Conservation (phyloP, 176 grass and related monocot species). For the Tuctoria greenei region DNA sequence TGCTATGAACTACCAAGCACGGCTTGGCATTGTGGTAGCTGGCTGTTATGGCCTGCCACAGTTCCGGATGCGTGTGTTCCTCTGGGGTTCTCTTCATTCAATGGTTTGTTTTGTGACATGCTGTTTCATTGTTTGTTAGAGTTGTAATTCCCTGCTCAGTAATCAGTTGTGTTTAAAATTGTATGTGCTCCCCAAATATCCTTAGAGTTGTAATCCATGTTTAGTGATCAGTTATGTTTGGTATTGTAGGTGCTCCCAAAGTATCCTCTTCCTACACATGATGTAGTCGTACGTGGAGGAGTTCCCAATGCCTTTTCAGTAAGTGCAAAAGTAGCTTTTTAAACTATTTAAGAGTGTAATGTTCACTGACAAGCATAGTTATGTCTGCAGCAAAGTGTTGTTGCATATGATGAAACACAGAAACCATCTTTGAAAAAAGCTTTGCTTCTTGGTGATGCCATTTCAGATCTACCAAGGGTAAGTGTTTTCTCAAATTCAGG, state of each 20-base stretch:
- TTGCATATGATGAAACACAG: slow-evolving; percentile 78
- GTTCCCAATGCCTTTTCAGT: slow-evolving; percentile 74
- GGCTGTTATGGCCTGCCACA: slow-evolving; percentile 88
- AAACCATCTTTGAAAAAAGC: slow-evolving; percentile 47
- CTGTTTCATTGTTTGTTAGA: neutral
- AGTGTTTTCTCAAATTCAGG: neutral
- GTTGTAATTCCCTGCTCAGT: neutral
- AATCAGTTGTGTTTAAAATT: neutral
- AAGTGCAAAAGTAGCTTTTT: neutral
- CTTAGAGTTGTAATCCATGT: neutral
- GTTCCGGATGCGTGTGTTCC: slow-evolving; percentile 71
- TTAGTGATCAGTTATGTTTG: neutral
- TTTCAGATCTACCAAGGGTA: slow-evolving; percentile 79
- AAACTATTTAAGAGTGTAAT: neutral
- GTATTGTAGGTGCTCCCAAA: slow-evolving; percentile 59
- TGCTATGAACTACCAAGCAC: slow-evolving; percentile 74
- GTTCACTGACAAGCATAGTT: neutral
- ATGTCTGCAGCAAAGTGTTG: slow-evolving; percentile 62
- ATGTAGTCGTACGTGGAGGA: slow-evolving; percentile 64
- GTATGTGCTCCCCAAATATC: slow-evolving; percentile 65
- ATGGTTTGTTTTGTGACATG: slow-evolving; percentile 50
- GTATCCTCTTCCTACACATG: slow-evolving; percentile 78
- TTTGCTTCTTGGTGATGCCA: slow-evolving; percentile 63
- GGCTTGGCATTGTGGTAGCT: slow-evolving; percentile 74
- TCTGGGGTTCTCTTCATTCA: slow-evolving; percentile 70